A percentile compares a stretch with the other conserved stretches of the same genome.
phyloP scores from a whole-genome alignment of 345 rosid genomes.

The Salix viminalis region DNA sequence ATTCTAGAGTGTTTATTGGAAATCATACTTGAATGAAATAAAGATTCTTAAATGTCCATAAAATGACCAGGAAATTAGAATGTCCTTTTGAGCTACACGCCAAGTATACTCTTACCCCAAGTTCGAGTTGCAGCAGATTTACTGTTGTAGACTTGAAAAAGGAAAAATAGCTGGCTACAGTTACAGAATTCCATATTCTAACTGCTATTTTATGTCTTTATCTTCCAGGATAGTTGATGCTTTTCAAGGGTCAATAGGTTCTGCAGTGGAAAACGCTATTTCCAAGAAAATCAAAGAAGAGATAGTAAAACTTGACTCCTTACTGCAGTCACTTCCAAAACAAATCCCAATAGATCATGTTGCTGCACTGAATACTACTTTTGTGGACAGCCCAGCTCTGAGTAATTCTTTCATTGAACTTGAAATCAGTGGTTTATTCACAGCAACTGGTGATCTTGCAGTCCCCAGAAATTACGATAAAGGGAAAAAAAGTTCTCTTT shows the following conservation, averaged over 20 bases:
- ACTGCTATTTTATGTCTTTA: not conserved
- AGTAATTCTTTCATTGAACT: slow-evolving; percentile 48
- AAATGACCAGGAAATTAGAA: no score
- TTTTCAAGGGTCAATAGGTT: slow-evolving; percentile 46
- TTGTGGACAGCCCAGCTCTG: slow-evolving; percentile 44
- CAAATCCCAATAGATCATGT: slow-evolving; percentile 35
- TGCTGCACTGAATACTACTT: slow-evolving; percentile 61
- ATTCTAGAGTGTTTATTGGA: no score
- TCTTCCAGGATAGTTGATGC: slow-evolving; percentile 55
- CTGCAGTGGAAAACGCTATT: slow-evolving; percentile 50
- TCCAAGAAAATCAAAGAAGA: slow-evolving; percentile 48
- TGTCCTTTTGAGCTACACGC: no score
- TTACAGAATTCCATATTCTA: not conserved
- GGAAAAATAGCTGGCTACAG: no score
- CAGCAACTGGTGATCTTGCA: slow-evolving; percentile 20
- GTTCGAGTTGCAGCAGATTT: no score
- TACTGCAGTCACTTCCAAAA: slow-evolving; percentile 64
- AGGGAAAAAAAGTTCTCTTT: slow-evolving; percentile 18
- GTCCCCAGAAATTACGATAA: slow-evolving; percentile 14
- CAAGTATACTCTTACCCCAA: no score
- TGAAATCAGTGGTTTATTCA: slow-evolving; percentile 50
- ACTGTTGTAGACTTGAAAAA: no score
- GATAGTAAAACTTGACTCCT: slow-evolving; percentile 51
- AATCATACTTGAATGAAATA: no score
- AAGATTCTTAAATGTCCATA: no score